Evolutionary conservation across 768 basidiomycete species (phyloP), one percentile per base, ranked within the genome.

Genomic region (Termitomyces sp.): DNA sequence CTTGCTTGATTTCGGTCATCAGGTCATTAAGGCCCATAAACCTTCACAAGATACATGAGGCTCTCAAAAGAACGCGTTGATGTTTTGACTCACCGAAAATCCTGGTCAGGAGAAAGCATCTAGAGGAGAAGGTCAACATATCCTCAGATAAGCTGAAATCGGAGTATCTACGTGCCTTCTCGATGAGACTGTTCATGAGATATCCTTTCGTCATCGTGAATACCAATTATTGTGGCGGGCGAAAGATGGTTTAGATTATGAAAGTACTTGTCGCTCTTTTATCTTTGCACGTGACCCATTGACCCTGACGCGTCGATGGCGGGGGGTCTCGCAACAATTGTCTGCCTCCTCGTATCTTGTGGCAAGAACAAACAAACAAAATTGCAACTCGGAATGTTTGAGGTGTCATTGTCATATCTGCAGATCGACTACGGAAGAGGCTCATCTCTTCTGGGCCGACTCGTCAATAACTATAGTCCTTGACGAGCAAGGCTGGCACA

Each of bases 1-100:
- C 87, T 69, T 85, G 81, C 70, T 82, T 87, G 76, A 95, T 86
- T 75, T 96, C 94, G 37, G 82, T 81, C 82, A 92, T 89, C 63
- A 98, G 73, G 73, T 99, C 96, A 62, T 93, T 97, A 62, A 99
- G 78, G 39, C 94, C 94, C 96, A 98, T 98, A 72, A 92, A 94
- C 70, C 94, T 95, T 42, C n/a, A 47, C 55, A 55, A 47, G 53
- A 51, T 65, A 41, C 47, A 53, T 61, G 42, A 61, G 59, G 63
- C 36, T 47, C 63, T 60, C 62, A 58, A 43, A 55, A 31, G 39
- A 48, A 70, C 69, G 68, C 68, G 70, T 66, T 60, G 55, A 54
- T 43, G 46, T 46, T n/a, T 34, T 2, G 10, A 55, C 69, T 59
- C 74, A 92, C 91, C 91, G 80, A 71, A 92, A 92, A 74, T 94